Conservation (phyloP, 345 rosid genomes). For the Anastatica hierochuntica region DNA sequence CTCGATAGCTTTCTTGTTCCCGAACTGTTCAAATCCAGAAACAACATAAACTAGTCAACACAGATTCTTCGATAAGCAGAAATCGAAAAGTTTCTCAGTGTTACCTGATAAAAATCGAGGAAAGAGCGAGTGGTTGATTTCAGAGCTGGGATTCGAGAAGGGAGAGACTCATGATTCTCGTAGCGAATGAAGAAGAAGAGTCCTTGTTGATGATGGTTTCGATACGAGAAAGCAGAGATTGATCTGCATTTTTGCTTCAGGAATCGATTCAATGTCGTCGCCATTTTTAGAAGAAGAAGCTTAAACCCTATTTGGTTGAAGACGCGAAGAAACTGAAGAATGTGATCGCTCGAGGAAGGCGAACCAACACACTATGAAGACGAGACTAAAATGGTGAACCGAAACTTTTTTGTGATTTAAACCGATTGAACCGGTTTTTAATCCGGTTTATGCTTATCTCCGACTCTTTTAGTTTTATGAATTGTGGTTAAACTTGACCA, state of each 20-base stretch:
- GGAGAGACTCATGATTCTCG: slow-evolving; percentile 28
- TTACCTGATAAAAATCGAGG: slow-evolving; percentile 63
- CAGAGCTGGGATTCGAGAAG: slow-evolving; percentile 32
- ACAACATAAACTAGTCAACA: not conserved
- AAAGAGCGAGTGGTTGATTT: slow-evolving; percentile 43
- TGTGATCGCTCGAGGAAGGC: too few relatives aligned
- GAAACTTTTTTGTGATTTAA: too few relatives aligned
- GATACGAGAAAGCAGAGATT: slow-evolving; percentile 23
- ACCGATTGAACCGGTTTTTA: too few relatives aligned
- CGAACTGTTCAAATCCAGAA: slow-evolving; percentile 40
- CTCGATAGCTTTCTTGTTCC: slow-evolving; percentile 57
- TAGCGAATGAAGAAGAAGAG: slow-evolving; percentile 7
- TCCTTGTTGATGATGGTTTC: not conserved
- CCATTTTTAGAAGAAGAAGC: slow-evolving; percentile 34
- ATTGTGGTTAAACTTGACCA: too few relatives aligned
- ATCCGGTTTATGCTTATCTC: too few relatives aligned
- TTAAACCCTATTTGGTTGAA: slow-evolving; percentile 23
- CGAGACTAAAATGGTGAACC: too few relatives aligned
- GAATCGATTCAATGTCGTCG: slow-evolving; percentile 36
- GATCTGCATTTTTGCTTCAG: slow-evolving; percentile 25
- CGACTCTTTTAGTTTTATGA: too few relatives aligned
- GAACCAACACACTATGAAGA: slow-evolving; percentile 6
- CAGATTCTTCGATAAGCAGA: not conserved
- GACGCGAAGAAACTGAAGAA: too few relatives aligned
- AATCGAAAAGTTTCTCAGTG: not conserved